A percentile compares a stretch with the other conserved stretches of the same genome.
phyloP scores from a whole-genome alignment of 768 basidiomycete species.

The Leccinum subgranulosum region DNA sequence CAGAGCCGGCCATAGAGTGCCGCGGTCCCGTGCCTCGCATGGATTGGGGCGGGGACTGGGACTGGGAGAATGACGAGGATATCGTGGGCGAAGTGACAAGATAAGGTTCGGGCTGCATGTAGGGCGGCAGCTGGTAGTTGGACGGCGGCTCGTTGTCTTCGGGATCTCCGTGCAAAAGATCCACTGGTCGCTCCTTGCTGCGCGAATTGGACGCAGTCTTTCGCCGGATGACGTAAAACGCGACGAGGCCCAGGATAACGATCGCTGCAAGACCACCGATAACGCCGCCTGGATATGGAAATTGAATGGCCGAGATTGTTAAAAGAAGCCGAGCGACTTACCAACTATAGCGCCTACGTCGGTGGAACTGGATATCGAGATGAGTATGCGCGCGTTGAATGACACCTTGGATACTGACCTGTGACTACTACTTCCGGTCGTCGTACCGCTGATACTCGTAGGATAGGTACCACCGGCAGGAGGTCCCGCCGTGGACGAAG shows the following conservation, averaged over 20 bases:
- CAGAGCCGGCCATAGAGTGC: constrained; percentile 18
- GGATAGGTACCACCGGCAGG: constrained; percentile 75
- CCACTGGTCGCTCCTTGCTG: constrained; percentile 57
- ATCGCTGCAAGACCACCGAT: constrained; percentile 54
- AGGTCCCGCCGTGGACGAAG: constrained; percentile 72
- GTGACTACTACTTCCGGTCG: constrained; percentile 20
- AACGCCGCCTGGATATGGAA: constrained; percentile 42
- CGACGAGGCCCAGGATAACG: constrained; percentile 39
- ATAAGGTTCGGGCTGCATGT: constrained; percentile 75
- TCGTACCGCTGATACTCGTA: constrained; percentile 43
- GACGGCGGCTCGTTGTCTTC: constrained; percentile 45
- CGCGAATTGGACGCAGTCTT: constrained; percentile 34
- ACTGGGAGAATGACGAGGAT: constrained; percentile 33
- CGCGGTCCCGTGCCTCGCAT: constrained; percentile 28
- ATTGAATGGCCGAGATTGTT: constrained; percentile 4
- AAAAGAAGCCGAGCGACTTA: constrained; percentile 13
- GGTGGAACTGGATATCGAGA: constrained; percentile 25
- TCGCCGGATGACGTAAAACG: constrained; percentile 50
- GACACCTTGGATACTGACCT: constrained; percentile 20
- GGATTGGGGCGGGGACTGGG: constrained; percentile 9
- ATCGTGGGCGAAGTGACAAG: constrained; percentile 62
- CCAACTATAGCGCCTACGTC: constrained; percentile 54
- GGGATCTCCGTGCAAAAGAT: constrained; percentile 58
- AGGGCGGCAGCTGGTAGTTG: constrained; percentile 58
- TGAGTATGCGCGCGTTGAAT: neutral